phyloP scores from a whole-genome alignment of 495 filamentous ascomycete species.

The Aspergillus kassunensis region DNA sequence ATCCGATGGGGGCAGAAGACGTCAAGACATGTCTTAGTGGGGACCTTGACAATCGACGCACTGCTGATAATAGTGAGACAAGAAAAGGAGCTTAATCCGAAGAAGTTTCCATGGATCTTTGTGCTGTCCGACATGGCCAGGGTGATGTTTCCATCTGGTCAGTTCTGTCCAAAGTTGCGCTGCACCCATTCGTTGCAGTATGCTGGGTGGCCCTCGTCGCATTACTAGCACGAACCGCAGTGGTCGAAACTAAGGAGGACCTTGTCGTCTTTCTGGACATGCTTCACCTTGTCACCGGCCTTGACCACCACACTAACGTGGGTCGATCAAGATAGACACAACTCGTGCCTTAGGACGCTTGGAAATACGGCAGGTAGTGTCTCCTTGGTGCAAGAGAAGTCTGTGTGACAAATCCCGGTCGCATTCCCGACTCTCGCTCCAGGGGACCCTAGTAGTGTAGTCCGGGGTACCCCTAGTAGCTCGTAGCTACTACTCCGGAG shows the following conservation, averaged over 20 bases:
- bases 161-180: conserved; percentile 30
- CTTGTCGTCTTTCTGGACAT: conserved; percentile 38
- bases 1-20: conserved; percentile 35
- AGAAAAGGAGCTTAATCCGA: conserved; percentile 34
- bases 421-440: conserved; percentile 37
- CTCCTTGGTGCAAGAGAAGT: conserved; percentile 23
- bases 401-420: conserved; percentile 41
- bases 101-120: conserved; percentile 26
- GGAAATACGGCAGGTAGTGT: conserved; percentile 16
- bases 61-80: conserved; percentile 22
- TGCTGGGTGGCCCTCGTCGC: conserved; percentile 12
- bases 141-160: conserved; percentile 1
- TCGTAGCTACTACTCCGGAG: too few relatives aligned
- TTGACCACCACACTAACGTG: conserved; percentile 28
- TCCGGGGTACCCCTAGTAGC: too few relatives aligned
- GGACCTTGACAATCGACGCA: conserved; percentile 23
- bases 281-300: conserved; percentile 30
- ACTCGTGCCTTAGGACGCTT: conserved; percentile 23
- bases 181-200: conserved; percentile 27
- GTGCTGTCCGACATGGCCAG: conserved; percentile 3
- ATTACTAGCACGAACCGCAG: conserved; percentile 29
- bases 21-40: conserved; percentile 16
- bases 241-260: conserved; percentile 40
- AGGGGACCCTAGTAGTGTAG: too few relatives aligned
- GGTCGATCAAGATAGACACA: background rate